Evolutionary conservation across 345 rosid species (phyloP).

Genomic region (Heritiera fomes): DNA sequence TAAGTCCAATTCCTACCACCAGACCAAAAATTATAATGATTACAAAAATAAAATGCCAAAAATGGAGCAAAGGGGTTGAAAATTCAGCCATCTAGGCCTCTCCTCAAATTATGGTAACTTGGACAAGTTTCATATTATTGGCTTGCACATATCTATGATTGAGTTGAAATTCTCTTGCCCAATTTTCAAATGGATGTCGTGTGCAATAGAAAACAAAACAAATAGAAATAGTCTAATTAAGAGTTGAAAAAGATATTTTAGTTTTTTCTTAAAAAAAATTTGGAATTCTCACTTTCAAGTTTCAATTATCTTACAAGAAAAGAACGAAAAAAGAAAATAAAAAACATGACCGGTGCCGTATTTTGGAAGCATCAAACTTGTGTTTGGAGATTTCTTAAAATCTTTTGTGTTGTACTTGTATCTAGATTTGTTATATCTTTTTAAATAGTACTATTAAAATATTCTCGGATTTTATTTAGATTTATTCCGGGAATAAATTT

Average conservation of each 20-base stretch:
- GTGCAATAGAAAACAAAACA: background rate
- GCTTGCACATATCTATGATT: background rate
- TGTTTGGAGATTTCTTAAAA: too few species aligned
- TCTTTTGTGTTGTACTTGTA: too few species aligned
- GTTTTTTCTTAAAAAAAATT: background rate
- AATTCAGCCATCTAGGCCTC: background rate
- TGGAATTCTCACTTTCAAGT: background rate
- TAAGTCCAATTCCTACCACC: background rate
- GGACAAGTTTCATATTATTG: background rate
- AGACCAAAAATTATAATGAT: background rate
- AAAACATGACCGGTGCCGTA: background rate
- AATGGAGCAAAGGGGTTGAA: background rate
- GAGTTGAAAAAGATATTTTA: background rate
- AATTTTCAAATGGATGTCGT: constrained; percentile 10
- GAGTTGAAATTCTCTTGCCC: background rate
- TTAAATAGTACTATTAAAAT: too few species aligned
- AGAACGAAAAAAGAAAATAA: background rate
- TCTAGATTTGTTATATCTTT: too few species aligned
- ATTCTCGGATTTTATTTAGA: too few species aligned
- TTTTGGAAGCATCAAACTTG: background rate
- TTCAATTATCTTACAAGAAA: background rate
- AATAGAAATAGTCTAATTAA: background rate
- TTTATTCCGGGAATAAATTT: too few species aligned
- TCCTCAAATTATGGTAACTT: background rate
- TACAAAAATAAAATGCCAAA: background rate